Percentiles rank a stretch among this genome's conserved stretches.
Conservation (phyloP, 2,329 filamentous ascomycete genomes). For the Corynespora cassiicola region DNA sequence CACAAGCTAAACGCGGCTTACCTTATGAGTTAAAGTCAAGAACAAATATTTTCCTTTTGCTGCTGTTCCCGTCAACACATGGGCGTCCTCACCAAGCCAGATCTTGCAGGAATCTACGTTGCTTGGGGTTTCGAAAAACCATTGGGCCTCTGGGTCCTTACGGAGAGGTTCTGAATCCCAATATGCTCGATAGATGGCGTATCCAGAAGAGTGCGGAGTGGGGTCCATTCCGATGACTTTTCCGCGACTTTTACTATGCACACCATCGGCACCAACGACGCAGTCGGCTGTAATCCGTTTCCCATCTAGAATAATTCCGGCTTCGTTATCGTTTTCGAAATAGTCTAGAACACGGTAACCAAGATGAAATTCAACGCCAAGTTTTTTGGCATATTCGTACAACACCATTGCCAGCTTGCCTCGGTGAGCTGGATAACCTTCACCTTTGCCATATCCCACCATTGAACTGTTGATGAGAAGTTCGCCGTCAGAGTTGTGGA, state of each 20-base stretch:
- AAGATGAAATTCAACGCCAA: slow-evolving; percentile 6
- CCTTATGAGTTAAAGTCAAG: slow-evolving; percentile 18
- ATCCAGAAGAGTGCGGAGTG: slow-evolving; percentile 62
- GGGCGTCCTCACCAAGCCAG: slow-evolving; percentile 10
- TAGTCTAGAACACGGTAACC: slow-evolving; percentile 7
- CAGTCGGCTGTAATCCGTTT: slow-evolving; percentile 6
- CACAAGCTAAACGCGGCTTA: slow-evolving; percentile 27
- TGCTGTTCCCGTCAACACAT: slow-evolving; percentile 15
- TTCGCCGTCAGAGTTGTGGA: too few species aligned
- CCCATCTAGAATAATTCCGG: slow-evolving; percentile 3
- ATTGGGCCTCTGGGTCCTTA: too few species aligned
- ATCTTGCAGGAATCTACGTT: too few species aligned
- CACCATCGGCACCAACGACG: slow-evolving; percentile 12
- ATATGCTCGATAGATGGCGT: slow-evolving; percentile 65
- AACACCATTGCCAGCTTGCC: slow-evolving; percentile 5
- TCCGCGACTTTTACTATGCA: slow-evolving; percentile 4
- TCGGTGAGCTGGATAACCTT: too few species aligned
- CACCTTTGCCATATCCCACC: too few species aligned
- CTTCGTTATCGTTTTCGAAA: slow-evolving; percentile 6
- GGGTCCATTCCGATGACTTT: slow-evolving; percentile 3
- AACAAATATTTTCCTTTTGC: slow-evolving; percentile 16
- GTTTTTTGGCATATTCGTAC: slow-evolving; percentile 2
- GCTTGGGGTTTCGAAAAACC: too few species aligned
- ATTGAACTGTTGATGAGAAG: too few species aligned
- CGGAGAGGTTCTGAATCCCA: slow-evolving; percentile 52